Percentiles rank a stretch among this genome's conserved stretches.
These are phyloP conservation scores for Tolypocladium inflatum DNA, from an alignment of 2,329 filamentous ascomycete species.

Conservation along the genomic window DNA sequence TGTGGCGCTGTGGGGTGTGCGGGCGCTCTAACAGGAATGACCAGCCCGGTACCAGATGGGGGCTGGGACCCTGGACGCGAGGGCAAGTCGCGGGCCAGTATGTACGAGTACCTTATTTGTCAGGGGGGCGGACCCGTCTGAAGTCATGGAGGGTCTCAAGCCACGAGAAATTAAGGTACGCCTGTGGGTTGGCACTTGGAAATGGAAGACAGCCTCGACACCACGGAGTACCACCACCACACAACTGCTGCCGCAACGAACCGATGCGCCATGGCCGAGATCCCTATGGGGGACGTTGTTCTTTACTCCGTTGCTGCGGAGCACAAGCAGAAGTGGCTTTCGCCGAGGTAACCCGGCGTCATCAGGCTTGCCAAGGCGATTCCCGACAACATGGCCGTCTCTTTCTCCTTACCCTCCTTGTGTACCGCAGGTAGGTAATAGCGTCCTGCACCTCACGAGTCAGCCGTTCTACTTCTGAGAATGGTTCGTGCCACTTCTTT, in stretches of 20 bases:
- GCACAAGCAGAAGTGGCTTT: neutral
- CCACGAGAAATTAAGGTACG: constrained; percentile 1
- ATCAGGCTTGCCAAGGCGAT: neutral
- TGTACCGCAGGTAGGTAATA: neutral
- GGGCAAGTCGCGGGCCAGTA: neutral
- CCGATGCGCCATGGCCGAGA: neutral
- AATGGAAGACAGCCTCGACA: neutral
- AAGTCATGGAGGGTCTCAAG: neutral
- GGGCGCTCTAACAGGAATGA: neutral
- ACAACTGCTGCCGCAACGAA: neutral
- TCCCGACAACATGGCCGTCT: neutral
- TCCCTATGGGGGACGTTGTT: neutral
- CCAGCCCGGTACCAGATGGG: neutral
- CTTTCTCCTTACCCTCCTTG: neutral
- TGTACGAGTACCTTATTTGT: too few relatives aligned
- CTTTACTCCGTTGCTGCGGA: neutral
- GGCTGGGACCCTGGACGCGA: neutral
- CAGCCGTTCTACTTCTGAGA: neutral
- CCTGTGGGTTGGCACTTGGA: neutral
- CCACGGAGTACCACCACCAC: neutral
- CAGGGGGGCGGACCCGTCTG: neutral
- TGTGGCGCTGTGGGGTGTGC: neutral
- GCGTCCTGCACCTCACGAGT: neutral
- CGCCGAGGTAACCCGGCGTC: neutral
- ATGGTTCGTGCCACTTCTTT: neutral